These are phyloP conservation scores for Fusarium burgessii DNA, from an alignment of 2,329 filamentous ascomycete species.

Conservation along the genomic window DNA sequence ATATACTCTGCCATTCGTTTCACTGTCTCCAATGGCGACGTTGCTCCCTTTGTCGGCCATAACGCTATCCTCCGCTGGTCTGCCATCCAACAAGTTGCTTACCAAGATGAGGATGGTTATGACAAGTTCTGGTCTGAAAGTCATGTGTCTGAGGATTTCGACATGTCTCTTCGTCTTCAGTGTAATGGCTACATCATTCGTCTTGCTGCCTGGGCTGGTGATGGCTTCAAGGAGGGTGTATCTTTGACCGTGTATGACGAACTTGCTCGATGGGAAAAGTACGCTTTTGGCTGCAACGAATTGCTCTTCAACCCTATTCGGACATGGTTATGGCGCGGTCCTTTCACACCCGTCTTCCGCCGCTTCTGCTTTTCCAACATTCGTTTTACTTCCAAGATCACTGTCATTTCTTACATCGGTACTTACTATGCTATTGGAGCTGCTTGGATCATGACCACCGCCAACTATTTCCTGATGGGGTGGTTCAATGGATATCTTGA, in stretches of 20 bases:
- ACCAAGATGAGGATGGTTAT: constrained; percentile 75
- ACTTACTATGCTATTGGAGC: constrained; percentile 85
- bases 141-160: constrained; percentile 84
- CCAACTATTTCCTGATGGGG: constrained; percentile 81
- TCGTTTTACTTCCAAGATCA: constrained; percentile 80
- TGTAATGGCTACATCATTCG: constrained; percentile 79
- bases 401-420: constrained; percentile 80
- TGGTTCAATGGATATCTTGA: constrained; percentile 83
- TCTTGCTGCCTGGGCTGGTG: constrained; percentile 77
- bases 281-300: constrained; percentile 86
- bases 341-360: constrained; percentile 83
- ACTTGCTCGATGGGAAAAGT: constrained; percentile 87
- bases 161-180: constrained; percentile 83
- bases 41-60: constrained; percentile 84
- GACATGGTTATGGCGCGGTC: constrained; percentile 78
- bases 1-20: constrained; percentile 83
- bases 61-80: constrained; percentile 82
- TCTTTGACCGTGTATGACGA: constrained; percentile 88
- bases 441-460: constrained; percentile 78
- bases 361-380: constrained; percentile 80
- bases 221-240: constrained; percentile 86
- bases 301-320: constrained; percentile 82
- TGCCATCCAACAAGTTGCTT: constrained; percentile 79
- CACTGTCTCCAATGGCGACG: constrained; percentile 81
- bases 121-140: constrained; percentile 87